Percentiles rank a stretch among this genome's conserved stretches.
These are phyloP conservation scores for Paraconiothyrium sp. DNA, from an alignment of 2,329 filamentous ascomycete species.

Conservation along the genomic window DNA sequence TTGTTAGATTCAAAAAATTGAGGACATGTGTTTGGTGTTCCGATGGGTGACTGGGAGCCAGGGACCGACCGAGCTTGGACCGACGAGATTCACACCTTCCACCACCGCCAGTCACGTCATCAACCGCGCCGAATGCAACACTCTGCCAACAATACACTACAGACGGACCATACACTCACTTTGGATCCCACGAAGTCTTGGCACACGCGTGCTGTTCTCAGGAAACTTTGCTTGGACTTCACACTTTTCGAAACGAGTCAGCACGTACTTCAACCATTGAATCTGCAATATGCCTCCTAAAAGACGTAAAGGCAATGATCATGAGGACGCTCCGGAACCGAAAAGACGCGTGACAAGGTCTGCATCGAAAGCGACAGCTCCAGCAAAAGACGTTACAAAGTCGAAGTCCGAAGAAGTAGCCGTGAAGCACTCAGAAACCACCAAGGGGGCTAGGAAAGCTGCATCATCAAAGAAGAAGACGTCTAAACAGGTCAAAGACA, in stretches of 20 bases:
- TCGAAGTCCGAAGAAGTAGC: neutral
- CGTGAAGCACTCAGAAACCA: neutral
- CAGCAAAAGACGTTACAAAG: neutral
- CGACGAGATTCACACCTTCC: neutral
- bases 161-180: too few species aligned
- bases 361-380: conserved; percentile 9
- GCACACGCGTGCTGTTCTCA: neutral
- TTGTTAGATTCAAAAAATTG: too few species aligned
- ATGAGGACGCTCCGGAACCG: conserved; percentile 10
- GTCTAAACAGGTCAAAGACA: neutral
- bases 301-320: conserved; percentile 11
- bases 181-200: neutral
- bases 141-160: too few species aligned
- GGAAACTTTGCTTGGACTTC: neutral
- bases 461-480: neutral
- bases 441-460: neutral
- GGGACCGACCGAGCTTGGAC: neutral
- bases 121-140: neutral
- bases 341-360: conserved; percentile 23
- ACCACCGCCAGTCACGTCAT: neutral
- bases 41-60: neutral
- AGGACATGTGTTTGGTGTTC: neutral
- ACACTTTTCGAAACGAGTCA: neutral
- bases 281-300: conserved; percentile 19
- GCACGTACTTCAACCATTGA: neutral